Evolutionary conservation across 192 early-diverging fungal species (phyloP), one percentile per base, ranked within the genome.

Genomic region (Backusella morwellensis): DNA sequence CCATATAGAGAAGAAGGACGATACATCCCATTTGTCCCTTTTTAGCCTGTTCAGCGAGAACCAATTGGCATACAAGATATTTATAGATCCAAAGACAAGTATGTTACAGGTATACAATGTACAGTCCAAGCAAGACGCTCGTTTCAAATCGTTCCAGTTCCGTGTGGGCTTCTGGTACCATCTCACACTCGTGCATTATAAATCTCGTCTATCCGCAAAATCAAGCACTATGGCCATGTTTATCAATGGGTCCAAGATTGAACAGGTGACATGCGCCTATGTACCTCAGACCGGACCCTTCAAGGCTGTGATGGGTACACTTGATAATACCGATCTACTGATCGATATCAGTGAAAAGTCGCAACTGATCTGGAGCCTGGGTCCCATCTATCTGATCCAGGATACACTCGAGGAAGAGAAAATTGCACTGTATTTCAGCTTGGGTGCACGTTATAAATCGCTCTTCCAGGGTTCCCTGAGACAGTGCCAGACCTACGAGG

Each of bases 401-500:
- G 92, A 92, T 47, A 77, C 82, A 12, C 44, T 93, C 32, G 90
- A 92, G 77, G 84, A 81, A 1, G 88, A 90, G 77, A 80, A 85
- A 29, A 78, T 92, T 35, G 83, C 84, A 40, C 78, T 91, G 0
- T 82, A 90, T 14, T 91, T 86, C 82, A 84, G 91, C 35, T 76
- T 93, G n/a, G 90, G 92, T 15, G 85, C 89, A 42, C 85, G 91
- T 0, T 92, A 93, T 80, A 82, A 80, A 21, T 85, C 86, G 0
- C 86, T 89, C 67, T 93, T 88, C 68, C 91, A 92, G 70, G 92
- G 89, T 68, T 85, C 85, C 6, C 78, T 91, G 1, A 79, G 84
- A 26, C 89, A 91, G 72, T 93, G 91, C 72, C 88, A 90, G 69
- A 91, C 90, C 0, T 90, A 91, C 41, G 90, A 91, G 72, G 90